phyloP scores from a whole-genome alignment of 352 stramenopile genomes.

The Phytophthora melonis region DNA sequence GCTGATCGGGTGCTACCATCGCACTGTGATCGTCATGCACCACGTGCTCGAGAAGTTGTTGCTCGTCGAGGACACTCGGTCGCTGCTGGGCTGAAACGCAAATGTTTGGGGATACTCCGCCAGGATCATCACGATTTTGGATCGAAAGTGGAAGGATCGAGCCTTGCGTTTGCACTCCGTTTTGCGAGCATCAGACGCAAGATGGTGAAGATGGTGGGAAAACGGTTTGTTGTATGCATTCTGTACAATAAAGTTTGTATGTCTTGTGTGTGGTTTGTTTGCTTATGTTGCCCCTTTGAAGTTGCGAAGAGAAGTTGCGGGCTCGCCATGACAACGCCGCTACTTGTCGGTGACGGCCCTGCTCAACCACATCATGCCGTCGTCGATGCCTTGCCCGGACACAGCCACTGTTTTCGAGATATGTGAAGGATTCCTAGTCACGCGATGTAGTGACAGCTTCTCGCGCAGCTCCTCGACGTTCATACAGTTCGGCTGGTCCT shows the following conservation, averaged over 20 bases:
- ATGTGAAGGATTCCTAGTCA: conserved; percentile 46
- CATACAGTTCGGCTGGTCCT: conserved; percentile 46
- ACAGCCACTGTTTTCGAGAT: conserved; percentile 44
- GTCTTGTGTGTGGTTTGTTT: conserved; percentile 5
- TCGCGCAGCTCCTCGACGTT: conserved; percentile 34
- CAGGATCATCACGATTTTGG: conserved; percentile 10
- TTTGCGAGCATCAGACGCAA: conserved; percentile 21
- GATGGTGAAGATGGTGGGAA: conserved; percentile 42
- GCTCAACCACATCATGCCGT: conserved; percentile 59
- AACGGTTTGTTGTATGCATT: conserved; percentile 31
- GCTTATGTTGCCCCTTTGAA: conserved; percentile 8
- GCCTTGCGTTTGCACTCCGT: conserved; percentile 31
- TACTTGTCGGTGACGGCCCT: conserved; percentile 35
- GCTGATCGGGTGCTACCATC: conserved; percentile 42
- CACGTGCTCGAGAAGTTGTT: conserved; percentile 42
- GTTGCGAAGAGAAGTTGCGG: conserved; percentile 6
- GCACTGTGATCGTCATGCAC: conserved; percentile 41
- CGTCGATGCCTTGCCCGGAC: conserved; percentile 47
- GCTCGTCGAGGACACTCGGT: conserved; percentile 38
- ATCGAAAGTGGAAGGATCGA: conserved; percentile 16
- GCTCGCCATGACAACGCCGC: conserved; percentile 11
- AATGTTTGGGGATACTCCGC: conserved; percentile 15
- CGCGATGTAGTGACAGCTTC: conserved; percentile 40
- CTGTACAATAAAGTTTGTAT: conserved; percentile 25
- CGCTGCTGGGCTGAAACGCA: conserved; percentile 33